A percentile compares a stretch with the other conserved stretches of the same genome.
phyloP scores from a whole-genome alignment of 768 basidiomycete genomes.

The Nevesoporus exiguus region DNA sequence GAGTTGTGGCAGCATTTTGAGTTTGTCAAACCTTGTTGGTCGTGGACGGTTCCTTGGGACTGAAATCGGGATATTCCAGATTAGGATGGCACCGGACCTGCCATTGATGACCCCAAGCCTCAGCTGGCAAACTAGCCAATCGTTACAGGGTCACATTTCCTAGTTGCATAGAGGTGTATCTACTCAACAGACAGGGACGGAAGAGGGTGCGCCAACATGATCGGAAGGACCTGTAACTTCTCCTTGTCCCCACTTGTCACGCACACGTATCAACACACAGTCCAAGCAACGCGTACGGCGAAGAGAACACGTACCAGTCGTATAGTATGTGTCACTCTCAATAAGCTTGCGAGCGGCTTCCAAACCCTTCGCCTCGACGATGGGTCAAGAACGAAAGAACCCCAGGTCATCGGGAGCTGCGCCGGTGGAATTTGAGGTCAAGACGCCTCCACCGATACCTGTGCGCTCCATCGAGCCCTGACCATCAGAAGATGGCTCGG shows the following conservation, averaged over 20 bases:
- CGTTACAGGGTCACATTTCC: not conserved
- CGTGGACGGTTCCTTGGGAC: not conserved
- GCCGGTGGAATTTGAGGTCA: constrained; percentile 52
- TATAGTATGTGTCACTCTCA: constrained; percentile 25
- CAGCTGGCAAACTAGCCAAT: not conserved
- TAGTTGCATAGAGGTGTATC: not conserved
- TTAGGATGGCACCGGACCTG: not conserved
- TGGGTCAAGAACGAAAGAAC: constrained; percentile 55
- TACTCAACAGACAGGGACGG: constrained; percentile 13
- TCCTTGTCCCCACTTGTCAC: constrained; percentile 57
- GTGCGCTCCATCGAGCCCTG: not conserved
- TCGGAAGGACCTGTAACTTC: constrained; percentile 50
- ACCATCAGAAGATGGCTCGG: constrained; percentile 15
- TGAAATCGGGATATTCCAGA: not conserved
- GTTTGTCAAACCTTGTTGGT: not conserved
- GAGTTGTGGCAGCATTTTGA: not conserved
- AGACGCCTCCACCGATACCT: constrained; percentile 57
- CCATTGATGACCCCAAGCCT: not conserved
- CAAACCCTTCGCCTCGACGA: constrained; percentile 51
- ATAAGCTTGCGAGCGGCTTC: constrained; percentile 37
- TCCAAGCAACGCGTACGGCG: not conserved
- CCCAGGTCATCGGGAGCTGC: constrained; percentile 48
- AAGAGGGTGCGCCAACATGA: constrained; percentile 30
- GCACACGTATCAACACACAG: not conserved
- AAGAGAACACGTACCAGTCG: constrained; percentile 6